Evolutionary conservation across 345 rosid genomes (phyloP), one percentile per base, ranked within the genome.

Genomic region (Stellera chamaejasme): DNA sequence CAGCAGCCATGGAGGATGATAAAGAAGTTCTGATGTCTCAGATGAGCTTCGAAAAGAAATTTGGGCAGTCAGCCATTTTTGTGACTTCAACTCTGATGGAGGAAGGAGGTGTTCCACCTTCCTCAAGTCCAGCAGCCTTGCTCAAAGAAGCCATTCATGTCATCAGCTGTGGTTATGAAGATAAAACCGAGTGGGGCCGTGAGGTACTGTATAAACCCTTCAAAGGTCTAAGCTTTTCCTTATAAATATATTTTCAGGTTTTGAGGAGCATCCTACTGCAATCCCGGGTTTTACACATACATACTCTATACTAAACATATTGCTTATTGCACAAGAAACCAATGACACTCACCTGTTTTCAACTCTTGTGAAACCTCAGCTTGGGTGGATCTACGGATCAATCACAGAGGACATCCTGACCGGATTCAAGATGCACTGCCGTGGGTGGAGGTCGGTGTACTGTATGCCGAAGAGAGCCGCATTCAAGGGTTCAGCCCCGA

Each of bases 71-170:
- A 55, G 76, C 90, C 55, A 93, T 84, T 66, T 87, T 90, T 64
- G 93, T 90, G 73, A 95, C 93, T 52, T 90, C 97, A n/a, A 84
- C 95, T 1, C 79, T 84, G 13, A 87, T 84, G 96, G 97, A 90
- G 79, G 82, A 84, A 63, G 96, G 96, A 0, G 96, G 96, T 47
- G 93, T 84, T 58, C 96, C 96, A 64, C 82, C 79, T 47, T 82
- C 96, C 49, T 95, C 90, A 67, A 82, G 87, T 43, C 88, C 96
- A 1, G 97, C 84, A 64, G 76, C 76, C 59, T 93, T 90, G 54
- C 97, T 90, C 61, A 87, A 87, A 66, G 96, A 90, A 67, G 97
- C 97, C 58, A 90, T 90, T 67, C 97, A 90, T 70, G 97, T 90
- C 69, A 90, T 90, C 62, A 90, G 97, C 61, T 90, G 97, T 66